Evolutionary conservation across 306 rosid species (phyloP), one percentile per base, ranked within the genome.

Genomic region (Lotus japonicus): DNA sequence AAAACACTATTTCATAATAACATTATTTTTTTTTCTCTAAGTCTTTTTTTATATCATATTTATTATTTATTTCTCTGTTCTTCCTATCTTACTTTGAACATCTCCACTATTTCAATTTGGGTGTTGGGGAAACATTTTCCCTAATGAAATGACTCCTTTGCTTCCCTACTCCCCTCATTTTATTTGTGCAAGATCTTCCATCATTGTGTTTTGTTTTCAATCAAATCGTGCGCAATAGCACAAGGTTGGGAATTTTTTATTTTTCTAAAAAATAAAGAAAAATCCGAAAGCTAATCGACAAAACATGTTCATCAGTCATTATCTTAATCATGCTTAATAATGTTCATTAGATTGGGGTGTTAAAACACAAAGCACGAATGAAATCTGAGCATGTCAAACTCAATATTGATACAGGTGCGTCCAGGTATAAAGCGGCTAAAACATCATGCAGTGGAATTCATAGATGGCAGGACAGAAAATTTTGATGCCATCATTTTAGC

Each of bases 401-500:
- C 71, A 58, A 77, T 19, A 33, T 53, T 69, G 19, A 44, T 84
- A 68, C 77, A 95, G 99, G 86, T 95, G 26, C 74, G 84, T 66
- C 92, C 96, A 23, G 81, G 78, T 69, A 87, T 95, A 73, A 88
- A 85, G 80, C 82, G 91, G 80, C 79, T 95, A 64, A 91, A 87
- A 75, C 88, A 73, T 36, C 87, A 83, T 0, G 26, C 87, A 0
- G 90, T 84, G 63, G 99, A 95, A 54, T 95, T 95, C 60, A 71
- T 81, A 4, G 81, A 95, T 77, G 99, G 91, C 71, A 77, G 45
- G 68, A 51, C 68, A 13, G 91, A 91, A 68, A 81, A 74, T 58
- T 95, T 85, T 69, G 97, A 91, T 83, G 95, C 88, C 74, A 84
- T 95, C 73, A 82, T 95, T 44, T 79, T 95, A 39, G 99, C 99